phyloP scores from a whole-genome alignment of 2,329 filamentous ascomycete species.

The Metarhizium humberi region DNA sequence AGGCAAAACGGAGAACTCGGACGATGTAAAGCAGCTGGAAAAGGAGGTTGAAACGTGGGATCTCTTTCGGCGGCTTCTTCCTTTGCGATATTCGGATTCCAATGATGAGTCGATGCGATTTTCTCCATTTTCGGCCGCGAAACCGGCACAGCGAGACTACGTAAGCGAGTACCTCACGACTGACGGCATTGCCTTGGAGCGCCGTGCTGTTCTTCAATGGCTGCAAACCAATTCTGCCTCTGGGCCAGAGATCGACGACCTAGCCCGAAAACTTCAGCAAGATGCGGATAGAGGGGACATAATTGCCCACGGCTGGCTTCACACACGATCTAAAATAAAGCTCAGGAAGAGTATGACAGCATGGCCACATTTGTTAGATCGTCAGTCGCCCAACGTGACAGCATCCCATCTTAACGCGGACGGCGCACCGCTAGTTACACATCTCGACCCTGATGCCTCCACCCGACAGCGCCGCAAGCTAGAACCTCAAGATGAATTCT shows the following conservation, averaged over 20 bases:
- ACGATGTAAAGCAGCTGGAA: slow-evolving; percentile 48
- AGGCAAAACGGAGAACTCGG: slow-evolving; percentile 4
- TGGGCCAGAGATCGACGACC: slow-evolving; percentile 61
- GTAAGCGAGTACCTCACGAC: slow-evolving; percentile 62
- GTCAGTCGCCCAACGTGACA: slow-evolving; percentile 46
- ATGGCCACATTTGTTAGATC: slow-evolving; percentile 56
- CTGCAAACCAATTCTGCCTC: slow-evolving; percentile 68
- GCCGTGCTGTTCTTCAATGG: slow-evolving; percentile 75
- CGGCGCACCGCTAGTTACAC: slow-evolving; percentile 63
- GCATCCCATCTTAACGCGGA: slow-evolving; percentile 48
- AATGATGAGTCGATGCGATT: slow-evolving; percentile 20
- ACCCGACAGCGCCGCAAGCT: slow-evolving; percentile 68
- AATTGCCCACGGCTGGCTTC: slow-evolving; percentile 83
- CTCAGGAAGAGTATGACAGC: slow-evolving; percentile 71
- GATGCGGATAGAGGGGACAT: slow-evolving; percentile 72
- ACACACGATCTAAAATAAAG: slow-evolving; percentile 86
- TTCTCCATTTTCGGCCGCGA: slow-evolving; percentile 18
- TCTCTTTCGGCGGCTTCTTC: slow-evolving; percentile 65
- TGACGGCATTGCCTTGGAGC: slow-evolving; percentile 67
- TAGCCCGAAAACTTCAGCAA: slow-evolving; percentile 67
- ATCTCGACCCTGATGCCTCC: slow-evolving; percentile 86
- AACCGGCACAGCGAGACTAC: slow-evolving; percentile 14
- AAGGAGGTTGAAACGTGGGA: slow-evolving; percentile 89
- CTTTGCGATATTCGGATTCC: slow-evolving; percentile 49
- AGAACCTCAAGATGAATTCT: slow-evolving; percentile 76